phyloP scores from a whole-genome alignment of 75 land plant species.

The Picea glauca region DNA sequence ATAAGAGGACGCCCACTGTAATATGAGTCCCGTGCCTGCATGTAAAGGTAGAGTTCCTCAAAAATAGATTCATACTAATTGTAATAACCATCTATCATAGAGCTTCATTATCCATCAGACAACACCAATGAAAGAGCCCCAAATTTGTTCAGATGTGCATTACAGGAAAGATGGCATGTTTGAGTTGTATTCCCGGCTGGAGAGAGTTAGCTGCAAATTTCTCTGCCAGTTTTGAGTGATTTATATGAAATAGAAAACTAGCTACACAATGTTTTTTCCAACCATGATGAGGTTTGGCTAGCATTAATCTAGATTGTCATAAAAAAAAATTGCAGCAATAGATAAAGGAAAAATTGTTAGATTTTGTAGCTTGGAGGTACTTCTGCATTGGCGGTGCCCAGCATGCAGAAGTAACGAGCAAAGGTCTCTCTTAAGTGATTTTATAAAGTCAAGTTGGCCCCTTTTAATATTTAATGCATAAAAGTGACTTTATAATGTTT shows the following conservation, averaged over 20 bases:
- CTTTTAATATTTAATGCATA: too few species aligned
- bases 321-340: too few species aligned
- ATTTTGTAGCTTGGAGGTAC: too few species aligned
- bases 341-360: too few species aligned
- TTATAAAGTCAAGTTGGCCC: too few species aligned
- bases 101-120: neutral
- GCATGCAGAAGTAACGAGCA: too few species aligned
- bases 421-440: too few species aligned
- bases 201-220: neutral
- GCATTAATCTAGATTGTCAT: neutral
- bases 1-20: constrained; percentile 88
- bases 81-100: neutral
- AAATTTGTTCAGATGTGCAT: neutral
- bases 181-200: neutral
- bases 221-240: neutral
- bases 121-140: neutral
- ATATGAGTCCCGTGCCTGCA: constrained; percentile 88
- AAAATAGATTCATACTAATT: neutral
- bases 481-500: too few species aligned
- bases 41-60: neutral
- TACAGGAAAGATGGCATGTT: neutral
- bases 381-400: too few species aligned
- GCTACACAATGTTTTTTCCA: neutral
- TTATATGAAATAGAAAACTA: neutral
- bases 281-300: neutral